Conservation (phyloP, 192 early-diverging fungal genomes). For the Entrophospora sp. region DNA sequence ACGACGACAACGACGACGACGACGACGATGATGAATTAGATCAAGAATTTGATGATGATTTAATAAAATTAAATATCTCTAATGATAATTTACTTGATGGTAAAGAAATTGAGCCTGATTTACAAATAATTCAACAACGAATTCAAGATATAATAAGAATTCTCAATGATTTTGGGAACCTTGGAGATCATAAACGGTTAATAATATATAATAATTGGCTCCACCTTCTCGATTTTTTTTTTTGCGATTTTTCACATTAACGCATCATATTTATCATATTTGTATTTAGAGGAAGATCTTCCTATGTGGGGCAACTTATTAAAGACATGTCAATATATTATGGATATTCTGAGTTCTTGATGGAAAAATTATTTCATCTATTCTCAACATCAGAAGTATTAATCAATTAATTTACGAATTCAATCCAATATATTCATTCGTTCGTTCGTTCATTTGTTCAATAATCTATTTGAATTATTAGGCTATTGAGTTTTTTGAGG, state of each 20-base stretch:
- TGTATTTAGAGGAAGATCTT: slow-evolving; percentile 51
- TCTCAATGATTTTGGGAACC: slow-evolving; percentile 80
- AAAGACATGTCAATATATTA: slow-evolving; percentile 92
- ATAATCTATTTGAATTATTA: background rate
- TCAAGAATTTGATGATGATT: no score
- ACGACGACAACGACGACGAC: no score
- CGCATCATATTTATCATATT: background rate
- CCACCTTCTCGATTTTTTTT: background rate
- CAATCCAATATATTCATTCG: background rate
- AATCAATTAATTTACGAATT: no score
- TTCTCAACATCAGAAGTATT: slow-evolving; percentile 73
- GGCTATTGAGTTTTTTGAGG: slow-evolving; percentile 97
- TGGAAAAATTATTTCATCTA: slow-evolving; percentile 85
- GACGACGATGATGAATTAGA: no score
- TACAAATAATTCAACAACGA: slow-evolving; percentile 69
- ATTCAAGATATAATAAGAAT: slow-evolving; percentile 88
- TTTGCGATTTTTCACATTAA: background rate
- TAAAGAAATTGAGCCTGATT: slow-evolving; percentile 62
- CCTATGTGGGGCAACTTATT: slow-evolving; percentile 80
- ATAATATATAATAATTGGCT: background rate
- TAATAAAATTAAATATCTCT: no score
- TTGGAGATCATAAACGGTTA: slow-evolving; percentile 62
- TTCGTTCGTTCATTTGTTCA: background rate
- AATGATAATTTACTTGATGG: slow-evolving; percentile 57
- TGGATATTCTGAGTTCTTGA: slow-evolving; percentile 87